Evolutionary conservation across 225 moss, liverwort and hornwort genomes (phyloP).

Genomic region (Pleurozium schreberi): DNA sequence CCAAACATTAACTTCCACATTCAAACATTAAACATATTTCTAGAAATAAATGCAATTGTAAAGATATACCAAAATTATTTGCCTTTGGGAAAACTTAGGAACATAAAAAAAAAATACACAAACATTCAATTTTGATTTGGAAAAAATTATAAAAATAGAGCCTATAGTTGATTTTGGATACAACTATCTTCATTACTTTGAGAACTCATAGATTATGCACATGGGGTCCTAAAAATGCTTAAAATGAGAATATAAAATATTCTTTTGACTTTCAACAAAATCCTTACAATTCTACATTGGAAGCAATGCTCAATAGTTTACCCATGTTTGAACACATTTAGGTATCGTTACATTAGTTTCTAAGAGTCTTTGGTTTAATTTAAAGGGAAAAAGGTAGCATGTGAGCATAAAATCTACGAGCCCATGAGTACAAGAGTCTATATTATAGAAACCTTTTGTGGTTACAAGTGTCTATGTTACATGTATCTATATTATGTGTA

Average conservation of each 20-base stretch:
- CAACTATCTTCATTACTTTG: neutral
- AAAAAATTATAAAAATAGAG: too few species aligned
- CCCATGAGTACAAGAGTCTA: too few species aligned
- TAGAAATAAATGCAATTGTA: neutral
- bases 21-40: neutral
- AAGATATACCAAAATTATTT: neutral
- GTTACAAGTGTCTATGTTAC: too few species aligned
- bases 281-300: neutral
- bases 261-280: neutral
- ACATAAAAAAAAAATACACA: neutral
- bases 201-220: too few species aligned
- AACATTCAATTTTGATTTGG: too few species aligned
- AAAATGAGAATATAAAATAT: too few species aligned
- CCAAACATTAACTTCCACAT: neutral
- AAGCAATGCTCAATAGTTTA: neutral
- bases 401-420: too few species aligned
- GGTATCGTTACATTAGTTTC: neutral
- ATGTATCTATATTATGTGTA: too few species aligned
- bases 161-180: neutral
- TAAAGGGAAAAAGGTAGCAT: too few species aligned
- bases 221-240: too few species aligned
- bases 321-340: rapidly evolving
- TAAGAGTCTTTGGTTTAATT: neutral
- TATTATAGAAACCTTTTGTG: too few species aligned
- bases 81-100: neutral